Base-by-base conservation (phyloP, 2,329 filamentous ascomycete species). In the Chalaropsis ovoidea region DNA sequence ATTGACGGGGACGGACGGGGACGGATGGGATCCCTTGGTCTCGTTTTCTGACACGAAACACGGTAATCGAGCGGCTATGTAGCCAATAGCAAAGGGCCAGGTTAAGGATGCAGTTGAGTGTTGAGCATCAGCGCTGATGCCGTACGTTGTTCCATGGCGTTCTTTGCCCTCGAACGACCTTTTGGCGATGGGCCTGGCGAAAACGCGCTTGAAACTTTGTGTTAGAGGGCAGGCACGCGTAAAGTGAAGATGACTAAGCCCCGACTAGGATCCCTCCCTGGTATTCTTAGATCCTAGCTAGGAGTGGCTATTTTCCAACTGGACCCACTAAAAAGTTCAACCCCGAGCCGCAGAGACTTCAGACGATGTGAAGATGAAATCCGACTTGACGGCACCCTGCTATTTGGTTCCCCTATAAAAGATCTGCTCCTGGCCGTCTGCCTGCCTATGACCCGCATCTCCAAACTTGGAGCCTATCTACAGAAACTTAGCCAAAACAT, bases 301-400 rank as follows among this genome's bases (percentile, higher is more conserved):
- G 5, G 61, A 31, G 22, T 62, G 17, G 2, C 47, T 62, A 64
- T 47, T 19, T 49, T 61, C 2, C 61, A 58, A 17, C 17, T 24
- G 22, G 61, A 24, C 64, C 60, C 62, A 63, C 61, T 63, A 49
- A 58, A 67, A 67, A 67, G 63, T 45, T 65, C 58, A 63, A 65
- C 47, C 22, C 17, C 39, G n/a, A 60, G 35, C 11, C 24, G 60
- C 66, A 62, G 62, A 61, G 62, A 62, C n/a, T 67, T 62, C 13
- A 22, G 43, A 35, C 54, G 22, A 17, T 58, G 17, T 24, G 31
- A 39, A 49, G 19, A 65, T 65, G 35, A 60, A 22, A 35, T 15
- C 22, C 24, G 42, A 24, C 61, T 31, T 63, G 41, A 22, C 15
- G 19, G 1, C 43, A 62, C 41, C 7, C 31, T 39, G 35, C 35